Percentiles rank a stretch among this genome's conserved stretches.
Evolutionary conservation across 1,284 basidiomycete genomes (phyloP).

Genomic region (Ustilago curta): DNA sequence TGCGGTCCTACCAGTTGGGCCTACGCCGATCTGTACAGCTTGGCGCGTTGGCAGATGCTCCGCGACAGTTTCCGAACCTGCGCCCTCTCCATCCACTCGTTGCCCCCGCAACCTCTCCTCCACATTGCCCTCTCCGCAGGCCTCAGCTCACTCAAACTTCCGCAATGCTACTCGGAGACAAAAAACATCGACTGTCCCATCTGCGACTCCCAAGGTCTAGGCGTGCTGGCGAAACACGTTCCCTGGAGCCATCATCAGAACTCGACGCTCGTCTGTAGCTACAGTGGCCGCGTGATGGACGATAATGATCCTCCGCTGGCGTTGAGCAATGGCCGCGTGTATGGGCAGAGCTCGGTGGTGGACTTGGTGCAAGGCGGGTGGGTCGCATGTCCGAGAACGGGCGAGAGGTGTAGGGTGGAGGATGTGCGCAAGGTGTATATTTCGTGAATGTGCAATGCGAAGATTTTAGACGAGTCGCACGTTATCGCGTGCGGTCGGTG

Average conservation of each 20-base stretch:
- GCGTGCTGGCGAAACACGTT: slow-evolving; percentile 81
- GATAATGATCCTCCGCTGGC: slow-evolving; percentile 89
- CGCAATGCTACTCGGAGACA: slow-evolving; percentile 46
- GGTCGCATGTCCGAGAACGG: slow-evolving; percentile 85
- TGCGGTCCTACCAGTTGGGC: slow-evolving; percentile 35
- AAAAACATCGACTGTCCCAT: slow-evolving; percentile 81
- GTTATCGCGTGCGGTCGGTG: background rate
- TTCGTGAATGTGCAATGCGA: slow-evolving; percentile 20
- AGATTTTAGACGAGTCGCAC: slow-evolving; percentile 12
- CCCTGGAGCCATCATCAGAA: slow-evolving; percentile 94
- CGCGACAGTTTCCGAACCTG: slow-evolving; percentile 46
- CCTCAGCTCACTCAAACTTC: slow-evolving; percentile 58
- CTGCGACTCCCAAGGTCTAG: slow-evolving; percentile 79
- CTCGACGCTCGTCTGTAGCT: slow-evolving; percentile 90
- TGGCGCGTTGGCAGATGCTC: slow-evolving; percentile 43
- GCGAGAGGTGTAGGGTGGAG: slow-evolving; percentile 76
- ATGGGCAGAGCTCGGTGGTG: slow-evolving; percentile 84
- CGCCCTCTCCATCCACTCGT: slow-evolving; percentile 55
- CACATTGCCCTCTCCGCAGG: slow-evolving; percentile 66
- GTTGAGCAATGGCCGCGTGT: slow-evolving; percentile 92
- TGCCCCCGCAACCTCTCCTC: slow-evolving; percentile 57
- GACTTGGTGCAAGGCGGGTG: slow-evolving; percentile 79
- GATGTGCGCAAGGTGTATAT: slow-evolving; percentile 76
- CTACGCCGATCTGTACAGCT: slow-evolving; percentile 60
- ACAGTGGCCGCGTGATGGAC: slow-evolving; percentile 93